Base-by-base conservation (phyloP, 257 asterid species). In the Sherardia arvensis region DNA sequence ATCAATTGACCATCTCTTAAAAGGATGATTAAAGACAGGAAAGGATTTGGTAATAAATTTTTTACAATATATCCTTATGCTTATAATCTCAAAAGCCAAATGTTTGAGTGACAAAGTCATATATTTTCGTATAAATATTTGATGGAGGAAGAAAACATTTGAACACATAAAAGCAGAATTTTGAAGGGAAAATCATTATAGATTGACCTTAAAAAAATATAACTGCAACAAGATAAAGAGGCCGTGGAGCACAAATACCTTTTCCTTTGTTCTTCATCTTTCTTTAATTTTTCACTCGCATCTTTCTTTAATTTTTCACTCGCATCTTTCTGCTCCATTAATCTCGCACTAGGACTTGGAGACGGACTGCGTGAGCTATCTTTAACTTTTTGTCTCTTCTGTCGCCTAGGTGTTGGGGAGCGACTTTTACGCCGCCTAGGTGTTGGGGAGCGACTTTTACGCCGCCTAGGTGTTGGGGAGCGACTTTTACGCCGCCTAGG, bases 261-360 rank as follows among this genome's bases (percentile, higher is more conserved):
- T 78, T 85, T 90, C 91, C 71, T 87, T 64, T 84, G 96, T 76
- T 84, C 95, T 71, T 83, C 95, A 53, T 84, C 88, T 68, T 78
- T 77, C 83, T 75, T 84, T 66, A 84, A 59, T 68, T 78, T 87
- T 83, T 85, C 92, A 74, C 78, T 82, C 23, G 77, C 80, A 80
- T 81, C 90, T 82, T 84, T 87, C 64, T 69, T n/a, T 66, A 84
- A 59, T 68, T 78, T 87, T 83, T 85, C 92, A 74, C 78, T 82
- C 23, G 77, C 80, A 80, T 81, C 90, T 82, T 84, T 87, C 64
- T 69, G 76, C 80, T 87, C 95, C 84, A 81, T 85, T 38, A 67
- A 65, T 71, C 77, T 85, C 62, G 74, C 63, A 67, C 56, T 74
- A 71, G 72, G 69, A 70, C 63, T 75, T 48, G 93, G 88, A 72